Percentiles rank a stretch among this genome's conserved stretches.
These are phyloP conservation scores for Ormosia emarginata DNA, from an alignment of 306 rosid genomes.

Conservation along the genomic window DNA sequence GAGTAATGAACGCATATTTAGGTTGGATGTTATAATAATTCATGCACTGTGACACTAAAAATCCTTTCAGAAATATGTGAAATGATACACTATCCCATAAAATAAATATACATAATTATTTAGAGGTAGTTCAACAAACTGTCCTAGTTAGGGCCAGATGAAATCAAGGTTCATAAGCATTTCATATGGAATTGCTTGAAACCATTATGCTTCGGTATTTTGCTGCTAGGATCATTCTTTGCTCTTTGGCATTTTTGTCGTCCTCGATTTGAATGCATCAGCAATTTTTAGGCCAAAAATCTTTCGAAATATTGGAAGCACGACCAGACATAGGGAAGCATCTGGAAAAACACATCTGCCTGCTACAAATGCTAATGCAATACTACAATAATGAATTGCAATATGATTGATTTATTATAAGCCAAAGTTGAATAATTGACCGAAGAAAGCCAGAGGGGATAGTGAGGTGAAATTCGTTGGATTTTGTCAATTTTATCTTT, in stretches of 20 bases:
- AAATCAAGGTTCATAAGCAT: not conserved
- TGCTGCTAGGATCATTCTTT: not conserved
- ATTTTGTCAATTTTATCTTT: constrained; percentile 26
- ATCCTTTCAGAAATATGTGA: not conserved
- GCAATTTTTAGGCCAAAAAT: constrained; percentile 5
- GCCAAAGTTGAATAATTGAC: constrained; percentile 35
- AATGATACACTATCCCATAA: not conserved
- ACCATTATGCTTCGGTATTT: not conserved
- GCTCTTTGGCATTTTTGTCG: not conserved
- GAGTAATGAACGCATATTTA: constrained; percentile 18
- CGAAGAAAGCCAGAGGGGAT: constrained; percentile 27
- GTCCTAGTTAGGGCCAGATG: constrained; percentile 10
- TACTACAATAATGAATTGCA: constrained; percentile 14
- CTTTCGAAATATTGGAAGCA: not conserved
- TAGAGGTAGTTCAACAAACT: constrained; percentile 24
- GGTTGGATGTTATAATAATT: not conserved
- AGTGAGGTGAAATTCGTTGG: constrained; percentile 23
- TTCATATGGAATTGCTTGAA: not conserved
- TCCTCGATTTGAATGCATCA: not conserved
- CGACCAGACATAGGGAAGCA: not conserved
- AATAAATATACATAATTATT: not conserved
- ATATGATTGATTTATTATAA: constrained; percentile 19
- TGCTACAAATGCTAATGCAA: not conserved
- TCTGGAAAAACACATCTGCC: not conserved
- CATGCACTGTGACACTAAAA: constrained; percentile 20